phyloP scores from a whole-genome alignment of 768 basidiomycete species.

The Lactarius indigo region DNA sequence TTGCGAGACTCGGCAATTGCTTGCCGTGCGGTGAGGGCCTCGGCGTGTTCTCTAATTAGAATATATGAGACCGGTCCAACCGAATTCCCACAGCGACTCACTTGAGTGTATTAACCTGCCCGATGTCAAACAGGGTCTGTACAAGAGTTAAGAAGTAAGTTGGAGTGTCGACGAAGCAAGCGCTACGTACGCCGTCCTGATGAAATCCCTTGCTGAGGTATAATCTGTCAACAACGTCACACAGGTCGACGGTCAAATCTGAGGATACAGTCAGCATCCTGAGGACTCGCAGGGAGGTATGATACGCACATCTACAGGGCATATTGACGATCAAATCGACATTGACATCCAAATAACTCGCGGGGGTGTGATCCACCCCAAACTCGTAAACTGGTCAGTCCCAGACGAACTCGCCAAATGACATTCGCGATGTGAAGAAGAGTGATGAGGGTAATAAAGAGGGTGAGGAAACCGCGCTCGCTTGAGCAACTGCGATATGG shows the following conservation, averaged over 20 bases:
- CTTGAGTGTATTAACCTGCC: slow-evolving; percentile 74
- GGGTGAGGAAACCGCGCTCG: slow-evolving; percentile 38
- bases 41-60: slow-evolving; percentile 54
- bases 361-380: slow-evolving; percentile 66
- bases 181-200: slow-evolving; percentile 71
- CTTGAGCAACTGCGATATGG: slow-evolving; percentile 33
- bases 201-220: slow-evolving; percentile 76
- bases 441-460: slow-evolving; percentile 61
- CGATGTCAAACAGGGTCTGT: slow-evolving; percentile 75
- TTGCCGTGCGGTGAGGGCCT: slow-evolving; percentile 62
- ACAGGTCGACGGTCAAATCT: slow-evolving; percentile 86
- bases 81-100: not conserved
- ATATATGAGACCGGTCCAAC: slow-evolving; percentile 25
- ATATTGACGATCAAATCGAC: slow-evolving; percentile 91
- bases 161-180: slow-evolving; percentile 1
- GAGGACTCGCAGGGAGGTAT: not conserved
- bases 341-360: slow-evolving; percentile 75
- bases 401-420: slow-evolving; percentile 85
- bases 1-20: slow-evolving; percentile 69
- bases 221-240: slow-evolving; percentile 90
- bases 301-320: slow-evolving; percentile 81
- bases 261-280: slow-evolving; percentile 6
- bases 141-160: not conserved
- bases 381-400: slow-evolving; percentile 92
- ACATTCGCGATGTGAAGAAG: slow-evolving; percentile 82